Evolutionary conservation across 2,329 filamentous ascomycete species (phyloP).

Genomic region (Diplodia corticola): DNA sequence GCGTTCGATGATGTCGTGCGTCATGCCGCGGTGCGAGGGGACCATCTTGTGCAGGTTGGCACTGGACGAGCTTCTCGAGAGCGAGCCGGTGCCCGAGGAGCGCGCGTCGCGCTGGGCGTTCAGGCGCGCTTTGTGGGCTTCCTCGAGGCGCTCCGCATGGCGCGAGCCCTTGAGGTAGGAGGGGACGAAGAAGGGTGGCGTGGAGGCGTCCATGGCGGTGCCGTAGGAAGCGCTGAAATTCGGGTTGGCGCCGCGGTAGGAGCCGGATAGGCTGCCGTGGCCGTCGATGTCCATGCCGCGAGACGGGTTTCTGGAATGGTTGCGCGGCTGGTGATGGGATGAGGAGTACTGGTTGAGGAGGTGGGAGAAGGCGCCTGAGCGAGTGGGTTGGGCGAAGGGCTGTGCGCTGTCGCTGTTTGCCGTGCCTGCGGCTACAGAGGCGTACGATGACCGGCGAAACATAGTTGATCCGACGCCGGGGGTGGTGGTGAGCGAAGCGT

Average conservation of each 20-base stretch:
- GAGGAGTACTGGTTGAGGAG: constrained; percentile 50
- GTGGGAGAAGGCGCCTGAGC: constrained; percentile 54
- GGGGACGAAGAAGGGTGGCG: constrained; percentile 70
- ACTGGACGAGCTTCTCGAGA: constrained; percentile 59
- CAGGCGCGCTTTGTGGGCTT: constrained; percentile 54
- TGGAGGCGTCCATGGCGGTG: constrained; percentile 31
- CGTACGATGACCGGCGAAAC: constrained; percentile 60
- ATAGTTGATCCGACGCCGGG: constrained; percentile 25
- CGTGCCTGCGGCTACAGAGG: constrained; percentile 60
- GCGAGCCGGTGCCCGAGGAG: constrained; percentile 48
- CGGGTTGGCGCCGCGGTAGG: not conserved
- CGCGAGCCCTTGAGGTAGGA: constrained; percentile 78
- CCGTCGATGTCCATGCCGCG: constrained; percentile 42
- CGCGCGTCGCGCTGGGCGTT: constrained; percentile 50
- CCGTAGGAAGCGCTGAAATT: constrained; percentile 31
- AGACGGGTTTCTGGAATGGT: constrained; percentile 36
- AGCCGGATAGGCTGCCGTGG: constrained; percentile 3
- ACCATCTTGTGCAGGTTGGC: constrained; percentile 62
- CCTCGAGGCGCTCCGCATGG: constrained; percentile 74
- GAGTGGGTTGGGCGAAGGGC: constrained; percentile 38
- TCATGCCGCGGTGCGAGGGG: constrained; percentile 72
- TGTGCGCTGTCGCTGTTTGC: constrained; percentile 37
- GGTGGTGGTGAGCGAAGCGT: constrained; percentile 18
- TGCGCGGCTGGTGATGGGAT: constrained; percentile 26
- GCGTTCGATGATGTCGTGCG: constrained; percentile 82